Evolutionary conservation across 495 filamentous ascomycete genomes (phyloP), one percentile per base, ranked within the genome.

Genomic region (Zalerion maritima): DNA sequence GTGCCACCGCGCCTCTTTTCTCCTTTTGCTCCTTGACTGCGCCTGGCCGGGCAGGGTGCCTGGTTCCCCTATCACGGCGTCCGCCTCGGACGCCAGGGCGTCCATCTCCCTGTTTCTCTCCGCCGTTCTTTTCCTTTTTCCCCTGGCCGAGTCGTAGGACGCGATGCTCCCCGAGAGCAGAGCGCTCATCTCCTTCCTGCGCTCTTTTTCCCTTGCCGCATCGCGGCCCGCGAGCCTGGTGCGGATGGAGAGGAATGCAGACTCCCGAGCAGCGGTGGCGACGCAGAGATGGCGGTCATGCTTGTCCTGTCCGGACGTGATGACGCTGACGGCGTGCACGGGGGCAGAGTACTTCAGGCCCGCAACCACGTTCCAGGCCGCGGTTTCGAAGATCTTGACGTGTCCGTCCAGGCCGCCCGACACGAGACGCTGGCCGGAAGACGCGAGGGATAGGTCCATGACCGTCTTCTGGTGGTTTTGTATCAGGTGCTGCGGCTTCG

Each of bases 391-490:
- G 21, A 96, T 69, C 58, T 99, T 99, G 53, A 99, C 69, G 47
- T 94, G 89, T 9, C 91, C 91, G 51, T 99, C 89, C 18, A 99
- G 60, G 10, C 73, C 78, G 49, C 83, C 91, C 46, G 71, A 81
- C 35, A 99, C 67, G 26, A 99, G 61, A 24, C 91, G 69, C 5
- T 72, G 71, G 11, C 75, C 72, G 40, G 80, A 74, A 17, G 79
- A 81, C 0, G 84, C 89, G n/a, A 67, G 47, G 24, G 57, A 62
- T 19, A 99, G 65, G 3, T 80, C 71, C 0, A 89, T 96, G 18
- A 99, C 83, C 0, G 89, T 93, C 70, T 94, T 96, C 54, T 99
- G 89, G 51, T 99, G 91, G 46, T 85, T 94, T 31, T 78, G 73
- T 24, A 99, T 75, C 34, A 91, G 57, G 20, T 83, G 76, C 24